Conservation (phyloP, 2,329 filamentous ascomycete species). For the Celoporthe dispersa region DNA sequence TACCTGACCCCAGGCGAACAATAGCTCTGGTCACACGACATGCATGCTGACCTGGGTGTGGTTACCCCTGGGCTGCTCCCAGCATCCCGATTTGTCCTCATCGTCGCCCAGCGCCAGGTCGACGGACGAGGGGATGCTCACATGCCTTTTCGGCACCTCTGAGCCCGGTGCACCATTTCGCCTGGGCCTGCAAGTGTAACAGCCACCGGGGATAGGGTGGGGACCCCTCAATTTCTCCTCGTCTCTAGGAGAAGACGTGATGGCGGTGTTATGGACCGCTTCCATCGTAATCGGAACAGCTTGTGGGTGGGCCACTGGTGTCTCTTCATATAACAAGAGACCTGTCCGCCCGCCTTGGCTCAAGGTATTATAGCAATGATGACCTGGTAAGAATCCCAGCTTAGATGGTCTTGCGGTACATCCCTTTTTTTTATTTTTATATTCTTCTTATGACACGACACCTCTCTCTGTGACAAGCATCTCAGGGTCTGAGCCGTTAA, state of each 20-base stretch:
- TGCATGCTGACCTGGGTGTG: slow-evolving; percentile 7
- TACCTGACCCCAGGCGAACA: too few relatives aligned
- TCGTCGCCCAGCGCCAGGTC: not conserved
- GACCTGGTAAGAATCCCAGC: not conserved
- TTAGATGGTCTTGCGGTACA: not conserved
- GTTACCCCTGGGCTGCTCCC: not conserved
- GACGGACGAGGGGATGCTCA: not conserved
- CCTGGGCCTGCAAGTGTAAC: slow-evolving; percentile 2
- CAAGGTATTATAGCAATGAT: not conserved
- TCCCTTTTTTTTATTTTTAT: too few relatives aligned
- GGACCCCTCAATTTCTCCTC: not conserved
- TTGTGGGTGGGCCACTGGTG: too few relatives aligned
- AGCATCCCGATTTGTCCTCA: slow-evolving; percentile 18
- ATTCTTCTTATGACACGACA: not conserved
- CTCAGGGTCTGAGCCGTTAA: not conserved
- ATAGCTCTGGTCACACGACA: slow-evolving; percentile 7
- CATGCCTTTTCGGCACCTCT: slow-evolving; percentile 19
- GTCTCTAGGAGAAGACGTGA: slow-evolving; percentile 2
- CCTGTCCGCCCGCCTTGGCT: not conserved
- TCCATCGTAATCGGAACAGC: not conserved
- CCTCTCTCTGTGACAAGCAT: not conserved
- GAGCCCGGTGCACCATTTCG: slow-evolving; percentile 2
- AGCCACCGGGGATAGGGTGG: slow-evolving; percentile 19
- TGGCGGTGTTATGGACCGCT: slow-evolving; percentile 8
- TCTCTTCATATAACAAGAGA: not conserved